These are phyloP conservation scores for Epicoccum nigrum DNA, from an alignment of 2,329 filamentous ascomycete species.

Conservation along the genomic window DNA sequence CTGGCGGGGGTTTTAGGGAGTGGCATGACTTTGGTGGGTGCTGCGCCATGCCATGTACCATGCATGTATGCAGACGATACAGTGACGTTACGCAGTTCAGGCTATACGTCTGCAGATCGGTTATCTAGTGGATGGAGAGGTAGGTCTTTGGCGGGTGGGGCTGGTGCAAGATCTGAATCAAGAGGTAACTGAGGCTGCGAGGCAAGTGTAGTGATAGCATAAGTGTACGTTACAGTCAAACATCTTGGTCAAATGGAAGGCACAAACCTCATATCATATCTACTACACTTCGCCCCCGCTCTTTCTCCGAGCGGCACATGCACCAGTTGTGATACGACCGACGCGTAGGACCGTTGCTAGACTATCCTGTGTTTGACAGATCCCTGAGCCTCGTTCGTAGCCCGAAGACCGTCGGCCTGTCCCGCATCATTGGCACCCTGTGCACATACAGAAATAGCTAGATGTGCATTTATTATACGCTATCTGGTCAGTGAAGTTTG, in stretches of 20 bases:
- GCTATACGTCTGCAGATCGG: neutral
- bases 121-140: neutral
- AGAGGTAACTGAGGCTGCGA: neutral
- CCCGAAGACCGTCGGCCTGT: slow-evolving; percentile 15
- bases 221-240: neutral
- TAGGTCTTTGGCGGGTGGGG: too few species aligned
- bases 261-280: slow-evolving; percentile 22
- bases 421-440: slow-evolving; percentile 12
- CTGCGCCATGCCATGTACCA: slow-evolving; percentile 1
- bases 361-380: slow-evolving; percentile 21
- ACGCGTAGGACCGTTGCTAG: slow-evolving; percentile 21
- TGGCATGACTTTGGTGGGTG: slow-evolving; percentile 23
- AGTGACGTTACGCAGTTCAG: neutral
- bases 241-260: neutral
- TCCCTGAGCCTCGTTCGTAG: slow-evolving; percentile 14
- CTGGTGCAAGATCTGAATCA: too few species aligned
- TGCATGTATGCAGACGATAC: neutral
- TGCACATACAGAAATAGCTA: neutral
- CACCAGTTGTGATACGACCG: slow-evolving; percentile 19
- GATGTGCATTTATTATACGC: neutral
- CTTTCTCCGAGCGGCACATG: slow-evolving; percentile 25
- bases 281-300: slow-evolving; percentile 29
- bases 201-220: neutral
- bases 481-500: neutral
- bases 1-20: slow-evolving; percentile 18